phyloP scores from a whole-genome alignment of 148 eudicot species.

The Beta vulgaris region DNA sequence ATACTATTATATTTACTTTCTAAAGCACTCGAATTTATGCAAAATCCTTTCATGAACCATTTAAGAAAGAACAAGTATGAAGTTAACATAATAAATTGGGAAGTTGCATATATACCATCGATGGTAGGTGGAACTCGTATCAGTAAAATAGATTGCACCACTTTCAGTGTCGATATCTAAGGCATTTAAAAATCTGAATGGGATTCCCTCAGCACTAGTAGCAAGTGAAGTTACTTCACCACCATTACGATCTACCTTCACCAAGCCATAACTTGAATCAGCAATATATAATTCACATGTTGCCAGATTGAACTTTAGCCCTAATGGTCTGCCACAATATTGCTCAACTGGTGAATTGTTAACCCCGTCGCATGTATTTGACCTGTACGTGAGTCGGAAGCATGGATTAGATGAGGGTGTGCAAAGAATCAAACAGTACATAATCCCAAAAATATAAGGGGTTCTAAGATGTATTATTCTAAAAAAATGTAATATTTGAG shows the following conservation, averaged over 20 bases:
- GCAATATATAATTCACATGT: constrained; percentile 25
- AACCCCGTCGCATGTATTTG: constrained; percentile 19
- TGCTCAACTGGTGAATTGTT: not conserved
- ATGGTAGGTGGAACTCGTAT: constrained; percentile 14
- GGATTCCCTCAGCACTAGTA: constrained; percentile 1
- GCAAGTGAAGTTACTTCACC: constrained; percentile 23
- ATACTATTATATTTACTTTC: too few relatives aligned
- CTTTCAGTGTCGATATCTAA: constrained; percentile 19
- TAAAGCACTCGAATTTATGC: too few relatives aligned
- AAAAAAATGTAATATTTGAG: too few relatives aligned
- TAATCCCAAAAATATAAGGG: too few relatives aligned
- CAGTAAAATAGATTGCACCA: constrained; percentile 24
- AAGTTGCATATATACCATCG: constrained; percentile 2
- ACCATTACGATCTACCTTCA: constrained; percentile 17
- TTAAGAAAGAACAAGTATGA: too few relatives aligned
- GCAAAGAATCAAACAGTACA: too few relatives aligned
- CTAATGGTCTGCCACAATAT: constrained; percentile 29
- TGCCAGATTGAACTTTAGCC: constrained; percentile 14
- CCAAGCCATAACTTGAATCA: constrained; percentile 20
- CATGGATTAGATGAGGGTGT: too few relatives aligned
- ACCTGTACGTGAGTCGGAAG: not conserved
- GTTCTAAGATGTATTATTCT: too few relatives aligned
- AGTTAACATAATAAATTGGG: not conserved
- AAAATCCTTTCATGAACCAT: too few relatives aligned
- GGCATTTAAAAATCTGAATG: constrained; percentile 18